Evolutionary conservation across 2,329 filamentous ascomycete genomes (phyloP), one percentile per base, ranked within the genome.

Genomic region (Ascocoryne sarcoides): DNA sequence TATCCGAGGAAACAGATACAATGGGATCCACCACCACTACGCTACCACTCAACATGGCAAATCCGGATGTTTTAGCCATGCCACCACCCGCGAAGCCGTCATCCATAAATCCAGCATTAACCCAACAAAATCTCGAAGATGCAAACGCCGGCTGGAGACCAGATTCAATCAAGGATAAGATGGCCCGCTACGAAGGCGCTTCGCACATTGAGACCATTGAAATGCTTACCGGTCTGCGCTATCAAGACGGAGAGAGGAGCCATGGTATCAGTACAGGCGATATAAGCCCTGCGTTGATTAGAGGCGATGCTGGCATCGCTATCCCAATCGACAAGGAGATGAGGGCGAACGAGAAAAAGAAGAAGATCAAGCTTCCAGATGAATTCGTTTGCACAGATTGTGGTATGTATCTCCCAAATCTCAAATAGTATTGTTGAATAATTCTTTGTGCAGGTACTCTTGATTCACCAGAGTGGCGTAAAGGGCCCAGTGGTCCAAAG

Each of bases 381-480:
- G 89, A 95, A 68, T 95, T 95, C 59, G 86, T 95, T 28, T 96
- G 90, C 62, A 90, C 86, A 1, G 90, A 95, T 61, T 96, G 90
- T 64, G 89, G 90, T 69, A 66, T 49, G 73, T 66, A 40, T 42
- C 32, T 19, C 7, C 19, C 35, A 20, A 19, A 10, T 34, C 10
- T n/a, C n/a, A 16, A 17, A 19, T 28, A 17, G 19, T 20, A 9
- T 14, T 17, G 21, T 21, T 34, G 8, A 20, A 35, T 19, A 30
- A 17, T 16, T 33, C 20, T 36, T 23, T 33, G 10, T 10, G 3
- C 46, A 81, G 76, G 76, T 23, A 95, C 87, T 0, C 71, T 93
- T 30, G 89, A 95, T 58, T 94, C 86, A 12, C 90, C 90, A 0
- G 90, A 96, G 67, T 96, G 90, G 90, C 75, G 90, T 47, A 95